Conservation (phyloP, 2,329 filamentous ascomycete species). For the Pseudopithomyces maydicus region DNA sequence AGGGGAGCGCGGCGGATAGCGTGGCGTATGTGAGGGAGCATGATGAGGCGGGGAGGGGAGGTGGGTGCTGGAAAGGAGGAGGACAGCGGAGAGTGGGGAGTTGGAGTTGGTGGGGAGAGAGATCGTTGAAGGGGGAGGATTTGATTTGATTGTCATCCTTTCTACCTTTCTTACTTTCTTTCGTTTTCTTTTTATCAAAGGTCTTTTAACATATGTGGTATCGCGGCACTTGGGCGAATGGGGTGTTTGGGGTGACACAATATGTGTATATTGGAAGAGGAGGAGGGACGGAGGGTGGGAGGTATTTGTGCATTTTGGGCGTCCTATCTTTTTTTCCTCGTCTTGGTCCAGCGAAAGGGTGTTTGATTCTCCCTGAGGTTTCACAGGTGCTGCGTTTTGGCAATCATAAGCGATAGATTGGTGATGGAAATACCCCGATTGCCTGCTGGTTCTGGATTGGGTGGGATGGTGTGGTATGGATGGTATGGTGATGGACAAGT, state of each 20-base stretch:
- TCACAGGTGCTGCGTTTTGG: background rate
- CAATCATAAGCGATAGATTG: background rate
- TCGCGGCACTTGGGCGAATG: too few species aligned
- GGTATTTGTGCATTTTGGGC: background rate
- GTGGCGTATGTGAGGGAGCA: conserved; percentile 70
- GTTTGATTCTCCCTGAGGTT: too few species aligned
- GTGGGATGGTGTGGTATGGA: background rate
- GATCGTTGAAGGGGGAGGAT: conserved; percentile 62
- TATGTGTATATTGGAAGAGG: too few species aligned
- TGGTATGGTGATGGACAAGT: too few species aligned
- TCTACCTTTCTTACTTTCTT: too few species aligned
- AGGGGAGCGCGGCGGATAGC: conserved; percentile 63
- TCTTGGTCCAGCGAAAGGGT: background rate
- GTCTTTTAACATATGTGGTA: too few species aligned
- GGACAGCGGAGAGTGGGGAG: conserved; percentile 69
- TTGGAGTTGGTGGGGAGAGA: conserved; percentile 69
- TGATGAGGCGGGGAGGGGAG: conserved; percentile 62
- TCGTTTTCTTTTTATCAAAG: background rate
- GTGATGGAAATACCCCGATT: background rate
- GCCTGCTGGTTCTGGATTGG: background rate
- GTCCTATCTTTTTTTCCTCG: background rate
- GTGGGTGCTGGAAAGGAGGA: conserved; percentile 72
- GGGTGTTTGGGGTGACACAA: too few species aligned
- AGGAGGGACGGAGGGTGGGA: too few species aligned
- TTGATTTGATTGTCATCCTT: conserved; percentile 9